Percentiles rank a stretch among this genome's conserved stretches.
phyloP scores from a whole-genome alignment of 495 filamentous ascomycete species.

The Arthonia radiata region DNA sequence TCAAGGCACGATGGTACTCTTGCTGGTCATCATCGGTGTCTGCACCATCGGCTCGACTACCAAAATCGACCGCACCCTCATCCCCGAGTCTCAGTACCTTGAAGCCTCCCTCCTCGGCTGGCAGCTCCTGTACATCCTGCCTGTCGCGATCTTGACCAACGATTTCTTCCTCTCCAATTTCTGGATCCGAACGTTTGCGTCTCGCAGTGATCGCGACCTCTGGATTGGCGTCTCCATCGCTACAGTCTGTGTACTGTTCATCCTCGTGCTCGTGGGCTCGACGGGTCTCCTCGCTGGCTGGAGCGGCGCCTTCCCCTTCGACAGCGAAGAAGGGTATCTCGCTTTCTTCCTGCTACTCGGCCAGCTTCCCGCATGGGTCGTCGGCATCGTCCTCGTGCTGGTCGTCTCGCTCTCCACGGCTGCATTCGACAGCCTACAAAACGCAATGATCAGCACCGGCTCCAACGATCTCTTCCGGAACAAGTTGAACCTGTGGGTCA shows the following conservation, averaged over 20 bases:
- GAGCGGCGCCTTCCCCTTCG: constrained; percentile 34
- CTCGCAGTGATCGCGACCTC: constrained; percentile 52
- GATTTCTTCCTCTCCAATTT: constrained; percentile 57
- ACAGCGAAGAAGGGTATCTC: constrained; percentile 31
- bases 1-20: constrained; percentile 47
- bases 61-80: constrained; percentile 36
- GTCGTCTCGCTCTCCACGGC: constrained; percentile 45
- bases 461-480: constrained; percentile 64
- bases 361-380: constrained; percentile 44
- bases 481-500: constrained; percentile 40
- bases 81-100: constrained; percentile 34
- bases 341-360: constrained; percentile 49
- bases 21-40: constrained; percentile 40
- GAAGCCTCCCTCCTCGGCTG: constrained; percentile 40
- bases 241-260: constrained; percentile 29
- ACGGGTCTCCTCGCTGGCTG: constrained; percentile 49
- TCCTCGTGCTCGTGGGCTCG: constrained; percentile 39
- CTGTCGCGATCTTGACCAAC: constrained; percentile 50
- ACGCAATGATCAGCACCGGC: constrained; percentile 48
- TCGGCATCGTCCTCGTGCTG: constrained; percentile 55
- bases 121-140: constrained; percentile 55
- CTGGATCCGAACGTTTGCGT: constrained; percentile 64
- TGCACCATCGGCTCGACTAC: constrained; percentile 48
- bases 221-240: constrained; percentile 42
- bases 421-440: constrained; percentile 50